Percentiles rank a stretch among this genome's conserved stretches.
phyloP scores from a whole-genome alignment of 2,329 filamentous ascomycete species.

The Ophiostoma sp. region DNA sequence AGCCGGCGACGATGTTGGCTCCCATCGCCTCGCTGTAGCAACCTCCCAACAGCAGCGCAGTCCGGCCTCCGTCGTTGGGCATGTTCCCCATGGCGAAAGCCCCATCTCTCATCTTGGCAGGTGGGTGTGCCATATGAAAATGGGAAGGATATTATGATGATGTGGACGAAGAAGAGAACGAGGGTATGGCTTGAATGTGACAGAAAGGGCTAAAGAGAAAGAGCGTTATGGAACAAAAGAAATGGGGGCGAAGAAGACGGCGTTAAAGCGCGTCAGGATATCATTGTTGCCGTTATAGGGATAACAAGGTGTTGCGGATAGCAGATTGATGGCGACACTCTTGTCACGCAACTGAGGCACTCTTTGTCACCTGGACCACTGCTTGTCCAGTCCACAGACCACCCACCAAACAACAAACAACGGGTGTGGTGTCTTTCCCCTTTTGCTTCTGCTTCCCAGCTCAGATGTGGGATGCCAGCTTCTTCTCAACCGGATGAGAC shows the following conservation, averaged over 20 bases:
- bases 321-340: slow-evolving; percentile 16
- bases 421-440: neutral
- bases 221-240: neutral
- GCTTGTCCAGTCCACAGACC: neutral
- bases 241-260: neutral
- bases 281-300: slow-evolving; percentile 16
- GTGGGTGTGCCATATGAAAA: neutral
- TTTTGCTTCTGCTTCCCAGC: neutral
- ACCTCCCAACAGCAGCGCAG: slow-evolving; percentile 47
- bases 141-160: neutral
- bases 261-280: slow-evolving; percentile 6
- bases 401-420: neutral
- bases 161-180: neutral
- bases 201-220: neutral
- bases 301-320: neutral
- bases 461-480: neutral
- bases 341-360: neutral
- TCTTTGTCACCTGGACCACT: neutral
- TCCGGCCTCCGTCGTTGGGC: neutral
- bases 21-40: slow-evolving; percentile 57
- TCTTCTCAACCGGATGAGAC: neutral
- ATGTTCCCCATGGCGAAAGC: neutral
- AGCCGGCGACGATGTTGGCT: slow-evolving; percentile 49
- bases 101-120: neutral
- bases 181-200: too few relatives aligned